A percentile compares a stretch with the other conserved stretches of the same genome.
phyloP scores from a whole-genome alignment of 129 eudicot genomes.

The Oenanthe sinensis region DNA sequence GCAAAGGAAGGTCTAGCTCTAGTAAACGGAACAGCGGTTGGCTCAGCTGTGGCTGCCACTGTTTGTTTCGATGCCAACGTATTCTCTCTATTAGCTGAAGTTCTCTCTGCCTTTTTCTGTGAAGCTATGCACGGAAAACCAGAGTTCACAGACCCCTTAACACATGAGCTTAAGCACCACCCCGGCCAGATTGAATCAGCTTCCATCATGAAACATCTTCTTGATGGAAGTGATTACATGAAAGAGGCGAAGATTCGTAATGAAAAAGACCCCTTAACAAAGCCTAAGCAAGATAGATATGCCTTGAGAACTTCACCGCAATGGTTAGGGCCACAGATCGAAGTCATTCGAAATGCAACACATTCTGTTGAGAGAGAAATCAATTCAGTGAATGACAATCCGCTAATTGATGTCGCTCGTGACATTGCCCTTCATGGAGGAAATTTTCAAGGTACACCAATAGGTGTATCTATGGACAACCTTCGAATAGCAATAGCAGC shows the following conservation, averaged over 20 bases:
- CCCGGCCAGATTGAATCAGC: constrained; percentile 15
- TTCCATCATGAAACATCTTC: constrained; percentile 13
- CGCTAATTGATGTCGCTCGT: constrained; percentile 13
- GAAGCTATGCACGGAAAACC: constrained; percentile 17
- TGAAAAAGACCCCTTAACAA: constrained; percentile 6
- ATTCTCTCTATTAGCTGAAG: neutral
- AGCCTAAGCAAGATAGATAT: constrained; percentile 17
- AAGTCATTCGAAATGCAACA: constrained; percentile 10
- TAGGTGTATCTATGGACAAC: constrained; percentile 18
- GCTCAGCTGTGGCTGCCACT: constrained; percentile 15
- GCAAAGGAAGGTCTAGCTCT: constrained; percentile 15
- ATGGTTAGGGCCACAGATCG: constrained; percentile 10
- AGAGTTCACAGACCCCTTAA: constrained; percentile 12
- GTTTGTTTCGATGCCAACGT: constrained; percentile 11
- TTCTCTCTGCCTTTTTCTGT: constrained; percentile 12
- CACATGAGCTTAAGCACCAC: constrained; percentile 12
- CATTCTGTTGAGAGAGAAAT: constrained; percentile 9
- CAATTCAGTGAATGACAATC: constrained; percentile 8
- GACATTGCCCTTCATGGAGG: constrained; percentile 15
- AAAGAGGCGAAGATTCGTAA: constrained; percentile 1
- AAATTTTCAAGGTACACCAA: constrained; percentile 15
- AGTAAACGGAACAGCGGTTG: constrained; percentile 11
- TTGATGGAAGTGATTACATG: constrained; percentile 17
- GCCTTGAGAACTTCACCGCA: constrained; percentile 14
- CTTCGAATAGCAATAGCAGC: constrained; percentile 13